Evolutionary conservation across 495 filamentous ascomycete species (phyloP).

Genomic region (Trichoderma orchidacearum): DNA sequence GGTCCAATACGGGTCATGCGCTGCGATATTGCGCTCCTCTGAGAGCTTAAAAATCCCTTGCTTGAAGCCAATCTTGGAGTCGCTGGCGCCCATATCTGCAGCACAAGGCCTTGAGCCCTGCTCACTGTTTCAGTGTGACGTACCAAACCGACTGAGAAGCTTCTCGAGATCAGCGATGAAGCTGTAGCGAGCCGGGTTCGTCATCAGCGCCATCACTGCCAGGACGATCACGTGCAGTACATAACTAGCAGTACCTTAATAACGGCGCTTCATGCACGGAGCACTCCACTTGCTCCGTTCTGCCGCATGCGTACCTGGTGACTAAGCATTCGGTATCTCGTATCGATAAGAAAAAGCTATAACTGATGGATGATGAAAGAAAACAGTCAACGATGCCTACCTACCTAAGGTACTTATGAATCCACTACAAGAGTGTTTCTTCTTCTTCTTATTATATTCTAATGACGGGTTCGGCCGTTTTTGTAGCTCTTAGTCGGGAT

Average conservation of each 20-base stretch:
- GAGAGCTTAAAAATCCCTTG: slow-evolving; percentile 96
- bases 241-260: not conserved
- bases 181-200: not conserved
- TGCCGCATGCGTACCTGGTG: no score
- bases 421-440: no score
- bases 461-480: no score
- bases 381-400: no score
- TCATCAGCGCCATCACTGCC: not conserved
- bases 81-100: slow-evolving; percentile 78
- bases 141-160: not conserved
- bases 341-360: no score
- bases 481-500: no score
- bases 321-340: no score
- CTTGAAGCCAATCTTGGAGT: slow-evolving; percentile 99
- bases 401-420: no score
- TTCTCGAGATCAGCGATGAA: not conserved
- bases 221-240: not conserved
- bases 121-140: not conserved
- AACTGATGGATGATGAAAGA: no score
- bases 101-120: not conserved
- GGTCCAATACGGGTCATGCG: slow-evolving; percentile 87
- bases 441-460: no score
- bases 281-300: no score
- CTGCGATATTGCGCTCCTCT: slow-evolving; percentile 75
- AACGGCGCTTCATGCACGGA: no score